Evolutionary conservation across 306 rosid species (phyloP).

Genomic region (Cicer bijugum): DNA sequence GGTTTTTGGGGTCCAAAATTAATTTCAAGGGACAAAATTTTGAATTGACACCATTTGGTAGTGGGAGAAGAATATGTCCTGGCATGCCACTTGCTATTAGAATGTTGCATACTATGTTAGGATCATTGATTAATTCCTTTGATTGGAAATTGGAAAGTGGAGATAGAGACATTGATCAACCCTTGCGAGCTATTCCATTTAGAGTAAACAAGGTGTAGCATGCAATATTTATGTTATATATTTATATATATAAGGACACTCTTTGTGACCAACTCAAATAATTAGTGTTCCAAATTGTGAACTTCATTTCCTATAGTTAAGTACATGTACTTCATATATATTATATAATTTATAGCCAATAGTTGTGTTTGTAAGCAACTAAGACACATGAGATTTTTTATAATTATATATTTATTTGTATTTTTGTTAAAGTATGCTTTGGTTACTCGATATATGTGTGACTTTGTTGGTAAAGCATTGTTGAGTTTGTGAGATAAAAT

Average conservation of each 20-base stretch:
- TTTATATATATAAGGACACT: neutral
- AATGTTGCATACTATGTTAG: conserved; percentile 39
- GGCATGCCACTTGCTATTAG: conserved; percentile 29
- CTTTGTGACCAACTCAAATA: neutral
- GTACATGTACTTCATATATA: too few species aligned
- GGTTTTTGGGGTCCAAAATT: conserved; percentile 38
- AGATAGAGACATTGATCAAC: conserved; percentile 21
- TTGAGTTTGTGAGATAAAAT: too few species aligned
- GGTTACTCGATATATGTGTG: too few species aligned
- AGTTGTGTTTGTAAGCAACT: too few species aligned
- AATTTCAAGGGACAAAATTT: conserved; percentile 35
- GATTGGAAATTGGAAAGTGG: conserved; percentile 38
- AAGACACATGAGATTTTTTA: too few species aligned
- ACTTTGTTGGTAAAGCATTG: too few species aligned
- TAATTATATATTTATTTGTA: too few species aligned
- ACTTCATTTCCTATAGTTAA: neutral
- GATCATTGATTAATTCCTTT: conserved; percentile 37
- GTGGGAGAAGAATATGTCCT: conserved; percentile 40
- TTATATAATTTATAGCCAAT: too few species aligned
- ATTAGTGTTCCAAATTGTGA: neutral
- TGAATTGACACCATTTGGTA: conserved; percentile 43
- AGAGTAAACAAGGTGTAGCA: neutral
- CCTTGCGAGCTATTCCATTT: conserved; percentile 22
- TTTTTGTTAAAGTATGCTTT: too few species aligned
- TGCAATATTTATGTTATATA: neutral